These are phyloP conservation scores for Macroventuria anomochaeta DNA, from an alignment of 2,329 filamentous ascomycete species.

Conservation along the genomic window DNA sequence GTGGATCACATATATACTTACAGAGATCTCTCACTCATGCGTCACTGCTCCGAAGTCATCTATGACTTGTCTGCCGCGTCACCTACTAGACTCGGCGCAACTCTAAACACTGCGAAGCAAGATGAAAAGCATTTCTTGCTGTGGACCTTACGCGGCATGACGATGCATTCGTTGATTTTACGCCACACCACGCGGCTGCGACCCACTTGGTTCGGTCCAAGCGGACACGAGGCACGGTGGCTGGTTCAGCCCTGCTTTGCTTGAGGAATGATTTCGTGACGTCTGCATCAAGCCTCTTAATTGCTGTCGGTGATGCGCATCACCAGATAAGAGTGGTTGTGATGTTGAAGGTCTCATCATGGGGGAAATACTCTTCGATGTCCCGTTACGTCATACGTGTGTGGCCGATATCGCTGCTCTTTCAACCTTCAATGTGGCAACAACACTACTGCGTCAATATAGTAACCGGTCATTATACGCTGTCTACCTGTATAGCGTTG, in stretches of 20 bases:
- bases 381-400: too few species aligned
- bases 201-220: conserved; percentile 3
- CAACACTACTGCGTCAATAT: too few species aligned
- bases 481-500: too few species aligned
- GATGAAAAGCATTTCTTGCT: not conserved
- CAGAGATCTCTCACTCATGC: not conserved
- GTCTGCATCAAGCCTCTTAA: not conserved
- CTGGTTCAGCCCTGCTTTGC: not conserved
- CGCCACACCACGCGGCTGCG: conserved; percentile 8
- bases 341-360: too few species aligned
- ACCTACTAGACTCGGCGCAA: not conserved
- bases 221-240: conserved; percentile 1
- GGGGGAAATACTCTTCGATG: too few species aligned
- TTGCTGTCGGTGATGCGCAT: not conserved
- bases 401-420: too few species aligned
- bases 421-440: too few species aligned
- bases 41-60: not conserved
- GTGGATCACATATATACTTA: not conserved
- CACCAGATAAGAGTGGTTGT: too few species aligned
- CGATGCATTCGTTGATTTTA: not conserved
- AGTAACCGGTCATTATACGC: too few species aligned
- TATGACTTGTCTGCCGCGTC: not conserved
- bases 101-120: not conserved
- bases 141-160: conserved; percentile 5
- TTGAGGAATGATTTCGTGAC: not conserved